Evolutionary conservation across 2,329 filamentous ascomycete genomes (phyloP).

Genomic region (Trichoderma sp.): DNA sequence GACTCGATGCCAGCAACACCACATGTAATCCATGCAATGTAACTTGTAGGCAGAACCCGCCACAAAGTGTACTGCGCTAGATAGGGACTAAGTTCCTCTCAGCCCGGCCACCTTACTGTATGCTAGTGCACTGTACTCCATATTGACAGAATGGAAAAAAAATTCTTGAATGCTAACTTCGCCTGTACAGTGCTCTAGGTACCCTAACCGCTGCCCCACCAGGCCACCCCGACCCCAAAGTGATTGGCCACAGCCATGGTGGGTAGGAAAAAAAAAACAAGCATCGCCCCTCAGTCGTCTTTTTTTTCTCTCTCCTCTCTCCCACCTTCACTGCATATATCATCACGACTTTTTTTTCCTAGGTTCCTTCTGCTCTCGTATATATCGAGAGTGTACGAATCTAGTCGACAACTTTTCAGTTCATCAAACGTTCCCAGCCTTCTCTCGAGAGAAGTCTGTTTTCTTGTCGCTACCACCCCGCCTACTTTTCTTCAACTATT

Average conservation of each 20-base stretch:
- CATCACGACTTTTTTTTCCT: conserved; percentile 36
- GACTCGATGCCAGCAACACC: not conserved
- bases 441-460: conserved; percentile 37
- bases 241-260: conserved; percentile 23
- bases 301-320: conserved; percentile 35
- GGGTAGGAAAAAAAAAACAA: conserved; percentile 34
- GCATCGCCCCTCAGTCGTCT: conserved; percentile 38
- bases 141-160: not conserved
- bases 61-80: not conserved
- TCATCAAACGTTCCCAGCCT: conserved; percentile 32
- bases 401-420: conserved; percentile 39
- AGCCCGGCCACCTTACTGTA: not conserved
- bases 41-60: not conserved
- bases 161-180: conserved; percentile 17
- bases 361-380: conserved; percentile 43
- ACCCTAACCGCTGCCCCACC: conserved; percentile 27
- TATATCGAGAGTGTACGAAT: conserved; percentile 47
- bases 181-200: conserved; percentile 18
- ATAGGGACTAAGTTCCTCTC: not conserved
- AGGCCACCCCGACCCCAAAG: not conserved
- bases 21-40: not conserved
- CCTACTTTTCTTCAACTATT: conserved; percentile 40
- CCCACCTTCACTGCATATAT: conserved; percentile 31
- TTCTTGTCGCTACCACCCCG: conserved; percentile 35
- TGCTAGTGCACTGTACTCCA: not conserved